phyloP scores from a whole-genome alignment of 1,139 yeast species.

The Protomyces gravidus region DNA sequence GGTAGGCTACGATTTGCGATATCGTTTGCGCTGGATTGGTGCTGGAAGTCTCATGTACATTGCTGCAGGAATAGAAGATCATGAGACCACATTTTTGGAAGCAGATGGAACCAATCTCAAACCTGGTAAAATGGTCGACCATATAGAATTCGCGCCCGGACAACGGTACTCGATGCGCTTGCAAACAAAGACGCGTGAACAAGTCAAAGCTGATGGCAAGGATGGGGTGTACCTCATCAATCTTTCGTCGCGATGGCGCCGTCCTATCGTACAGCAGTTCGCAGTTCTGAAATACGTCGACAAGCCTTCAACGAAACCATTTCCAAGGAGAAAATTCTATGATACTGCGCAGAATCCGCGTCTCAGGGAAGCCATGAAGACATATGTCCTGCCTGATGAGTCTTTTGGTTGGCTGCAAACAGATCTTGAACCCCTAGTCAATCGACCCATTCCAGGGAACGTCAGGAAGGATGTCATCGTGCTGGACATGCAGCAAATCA shows the following conservation, averaged over 20 bases:
- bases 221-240: constrained; percentile 40
- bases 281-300: constrained; percentile 8
- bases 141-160: constrained; percentile 55
- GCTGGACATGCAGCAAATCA: constrained; percentile 1
- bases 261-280: constrained; percentile 32
- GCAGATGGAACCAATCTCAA: constrained; percentile 70
- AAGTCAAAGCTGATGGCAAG: constrained; percentile 28
- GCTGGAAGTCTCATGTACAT: constrained; percentile 56
- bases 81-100: constrained; percentile 56
- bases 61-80: constrained; percentile 51
- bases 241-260: constrained; percentile 42
- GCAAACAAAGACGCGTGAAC: constrained; percentile 42
- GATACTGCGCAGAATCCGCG: constrained; percentile 50
- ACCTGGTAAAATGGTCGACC: constrained; percentile 49
- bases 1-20: constrained; percentile 50
- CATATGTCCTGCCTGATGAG: constrained; percentile 43
- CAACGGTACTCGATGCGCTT: constrained; percentile 12
- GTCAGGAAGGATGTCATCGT: background rate
- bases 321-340: constrained; percentile 2
- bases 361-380: constrained; percentile 35
- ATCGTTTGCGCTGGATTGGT: constrained; percentile 51
- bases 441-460: constrained; percentile 11
- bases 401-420: constrained; percentile 38
- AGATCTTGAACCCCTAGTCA: constrained; percentile 8
- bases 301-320: background rate